A percentile compares a stretch with the other conserved stretches of the same genome.
These are phyloP conservation scores for Rubia balearica DNA, from an alignment of 305 asterid genomes.

Conservation along the genomic window DNA sequence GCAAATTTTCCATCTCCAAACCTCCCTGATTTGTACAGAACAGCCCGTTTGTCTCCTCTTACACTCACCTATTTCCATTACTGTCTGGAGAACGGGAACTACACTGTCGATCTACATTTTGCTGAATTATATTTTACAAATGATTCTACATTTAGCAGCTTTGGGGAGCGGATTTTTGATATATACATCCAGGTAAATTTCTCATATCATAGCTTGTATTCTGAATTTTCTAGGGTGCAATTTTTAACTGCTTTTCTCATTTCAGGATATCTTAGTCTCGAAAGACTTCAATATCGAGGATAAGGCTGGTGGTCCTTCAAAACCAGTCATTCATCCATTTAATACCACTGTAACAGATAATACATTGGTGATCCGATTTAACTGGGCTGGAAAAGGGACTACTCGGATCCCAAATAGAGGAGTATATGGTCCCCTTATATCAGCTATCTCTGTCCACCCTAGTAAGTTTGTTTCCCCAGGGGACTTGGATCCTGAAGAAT, in stretches of 20 bases:
- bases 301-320: constrained; percentile 66
- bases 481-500: not conserved
- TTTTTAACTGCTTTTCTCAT: constrained; percentile 24
- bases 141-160: constrained; percentile 58
- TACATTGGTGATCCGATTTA: constrained; percentile 67
- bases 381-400: constrained; percentile 91
- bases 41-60: constrained; percentile 82
- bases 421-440: constrained; percentile 77
- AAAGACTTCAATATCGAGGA: constrained; percentile 64
- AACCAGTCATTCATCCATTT: constrained; percentile 40
- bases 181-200: constrained; percentile 68
- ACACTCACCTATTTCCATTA: constrained; percentile 76
- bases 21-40: constrained; percentile 52
- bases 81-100: constrained; percentile 87
- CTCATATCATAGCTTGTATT: not conserved
- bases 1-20: constrained; percentile 26
- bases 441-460: constrained; percentile 83
- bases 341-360: constrained; percentile 53
- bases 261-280: constrained; percentile 58
- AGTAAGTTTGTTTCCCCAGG: constrained; percentile 37
- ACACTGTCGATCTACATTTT: constrained; percentile 68
- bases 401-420: constrained; percentile 73
- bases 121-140: constrained; percentile 67
- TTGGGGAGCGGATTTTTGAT: constrained; percentile 71
- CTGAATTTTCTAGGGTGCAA: not conserved